Evolutionary conservation across 108 stramenopile genomes (phyloP), one percentile per base, ranked within the genome.

Genomic region (Skeletonema grethae): DNA sequence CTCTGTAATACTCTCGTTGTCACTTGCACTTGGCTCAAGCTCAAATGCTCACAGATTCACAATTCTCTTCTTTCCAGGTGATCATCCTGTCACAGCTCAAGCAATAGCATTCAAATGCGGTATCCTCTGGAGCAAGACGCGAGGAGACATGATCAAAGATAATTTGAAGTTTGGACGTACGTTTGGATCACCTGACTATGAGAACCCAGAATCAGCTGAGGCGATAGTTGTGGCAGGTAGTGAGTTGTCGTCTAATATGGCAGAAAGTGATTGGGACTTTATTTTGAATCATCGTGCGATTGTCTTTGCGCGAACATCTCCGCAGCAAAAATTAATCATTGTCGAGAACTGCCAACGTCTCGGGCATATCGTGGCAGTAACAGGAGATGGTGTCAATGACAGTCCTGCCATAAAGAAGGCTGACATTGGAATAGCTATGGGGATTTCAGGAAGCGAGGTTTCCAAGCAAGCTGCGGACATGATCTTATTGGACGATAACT

Each of bases 331-430:
- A 82, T 96, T 92, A 59, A 82, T 92, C 20, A 80, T 99, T 34
- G 98, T 99, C 25, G 69, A 46, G 15, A 76, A 70, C 10, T 82
- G 86, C 31, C 75, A 73, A 34, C 79, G 86, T 15, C 88, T 82
- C 55, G 90, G 90, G 3, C 87, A 94, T 70, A 97, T 99, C 50
- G 98, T 99, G 29, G 97, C 94, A 41, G 98, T 98, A 4, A 99
- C 98, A 11, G 98, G 98, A 31, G 98, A 99, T 75, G 98, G 98
- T 57, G 97, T 97, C 9, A 99, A 99, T 77, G 98, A 98, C 67
- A 94, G 92, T 4, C 98, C 98, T 1, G 98, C 98, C 2, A 85
- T 99, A 35, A 98, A 97, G 83, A 93, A 95, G 12, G 98, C 98
- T 13, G 94, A 99, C 82, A 95, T 99, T 32, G 98, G 98, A 25